These are phyloP conservation scores for Neofusicoccum laricinum DNA, from an alignment of 2,329 filamentous ascomycete species.

Conservation along the genomic window DNA sequence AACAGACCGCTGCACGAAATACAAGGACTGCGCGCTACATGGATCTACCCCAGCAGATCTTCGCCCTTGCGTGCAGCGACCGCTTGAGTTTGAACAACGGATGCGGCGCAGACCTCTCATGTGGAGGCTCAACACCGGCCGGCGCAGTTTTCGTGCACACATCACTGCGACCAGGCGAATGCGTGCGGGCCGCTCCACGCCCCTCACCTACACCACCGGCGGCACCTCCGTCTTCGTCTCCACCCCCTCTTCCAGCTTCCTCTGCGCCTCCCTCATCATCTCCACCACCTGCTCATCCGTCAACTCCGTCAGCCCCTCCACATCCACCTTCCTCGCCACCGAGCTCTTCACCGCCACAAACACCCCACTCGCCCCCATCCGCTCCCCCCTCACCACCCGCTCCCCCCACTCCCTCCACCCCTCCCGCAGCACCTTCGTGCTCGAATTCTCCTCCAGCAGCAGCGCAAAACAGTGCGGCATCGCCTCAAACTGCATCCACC, in stretches of 20 bases:
- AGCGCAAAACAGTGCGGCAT: constrained; percentile 72
- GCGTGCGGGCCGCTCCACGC: too few relatives aligned
- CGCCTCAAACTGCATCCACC: constrained; percentile 71
- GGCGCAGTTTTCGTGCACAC: too few relatives aligned
- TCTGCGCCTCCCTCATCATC: constrained; percentile 26
- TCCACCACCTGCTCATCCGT: constrained; percentile 30
- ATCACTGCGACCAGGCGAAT: too few relatives aligned
- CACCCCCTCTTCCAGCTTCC: neutral
- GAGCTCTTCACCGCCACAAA: constrained; percentile 32
- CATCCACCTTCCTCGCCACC: constrained; percentile 26
- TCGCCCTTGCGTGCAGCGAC: too few relatives aligned
- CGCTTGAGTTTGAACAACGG: too few relatives aligned
- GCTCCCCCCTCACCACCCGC: neutral
- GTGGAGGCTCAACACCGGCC: too few relatives aligned
- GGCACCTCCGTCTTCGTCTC: neutral
- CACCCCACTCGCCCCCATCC: constrained; percentile 24
- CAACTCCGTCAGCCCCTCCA: constrained; percentile 28
- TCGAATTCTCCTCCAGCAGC: constrained; percentile 32
- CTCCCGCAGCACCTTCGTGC: constrained; percentile 14
- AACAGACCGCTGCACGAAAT: too few relatives aligned
- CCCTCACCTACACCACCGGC: neutral
- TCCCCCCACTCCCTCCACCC: constrained; percentile 3
- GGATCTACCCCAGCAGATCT: too few relatives aligned
- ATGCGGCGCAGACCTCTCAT: too few relatives aligned
- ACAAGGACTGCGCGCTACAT: too few relatives aligned